Evolutionary conservation across 2,329 filamentous ascomycete species (phyloP).

Genomic region (Colletotrichum euphorbiae): DNA sequence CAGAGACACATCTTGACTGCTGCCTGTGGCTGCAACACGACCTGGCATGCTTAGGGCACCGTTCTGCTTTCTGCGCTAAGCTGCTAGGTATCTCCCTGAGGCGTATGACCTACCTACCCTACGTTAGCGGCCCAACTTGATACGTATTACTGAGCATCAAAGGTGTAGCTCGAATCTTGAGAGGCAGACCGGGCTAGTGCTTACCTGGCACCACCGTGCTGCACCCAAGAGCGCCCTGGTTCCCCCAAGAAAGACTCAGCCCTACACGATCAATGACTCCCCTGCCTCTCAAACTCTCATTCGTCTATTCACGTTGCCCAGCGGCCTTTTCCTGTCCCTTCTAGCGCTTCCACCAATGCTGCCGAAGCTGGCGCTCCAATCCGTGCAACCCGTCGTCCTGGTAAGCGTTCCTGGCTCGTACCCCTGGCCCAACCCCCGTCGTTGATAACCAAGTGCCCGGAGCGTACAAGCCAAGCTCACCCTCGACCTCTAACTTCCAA

Average conservation of each 20-base stretch:
- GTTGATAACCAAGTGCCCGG: slow-evolving; percentile 20
- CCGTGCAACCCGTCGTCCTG: slow-evolving; percentile 33
- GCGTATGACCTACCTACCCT: background rate
- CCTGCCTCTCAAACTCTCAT: slow-evolving; percentile 13
- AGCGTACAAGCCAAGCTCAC: slow-evolving; percentile 32
- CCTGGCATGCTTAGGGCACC: slow-evolving; percentile 6
- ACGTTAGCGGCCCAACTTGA: slow-evolving; percentile 27
- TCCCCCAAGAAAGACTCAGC: slow-evolving; percentile 24
- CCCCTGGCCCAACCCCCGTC: background rate
- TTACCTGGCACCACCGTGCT: slow-evolving; percentile 18
- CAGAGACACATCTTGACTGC: slow-evolving; percentile 20
- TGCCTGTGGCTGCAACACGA: slow-evolving; percentile 25
- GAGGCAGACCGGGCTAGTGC: slow-evolving; percentile 33
- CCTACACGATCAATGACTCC: slow-evolving; percentile 27
- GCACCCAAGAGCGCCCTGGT: background rate
- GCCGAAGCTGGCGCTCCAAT: slow-evolving; percentile 13
- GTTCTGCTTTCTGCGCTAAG: background rate
- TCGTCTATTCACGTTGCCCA: slow-evolving; percentile 14
- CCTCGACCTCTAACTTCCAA: slow-evolving; percentile 17
- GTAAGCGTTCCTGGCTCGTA: slow-evolving; percentile 15
- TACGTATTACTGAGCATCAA: slow-evolving; percentile 28
- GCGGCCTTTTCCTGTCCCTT: slow-evolving; percentile 26
- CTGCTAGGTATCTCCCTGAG: background rate
- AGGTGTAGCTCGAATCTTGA: background rate
- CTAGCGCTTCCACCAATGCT: slow-evolving; percentile 24